Conservation (phyloP, 2,329 filamentous ascomycete species). For the Colletotrichum scovillei region DNA sequence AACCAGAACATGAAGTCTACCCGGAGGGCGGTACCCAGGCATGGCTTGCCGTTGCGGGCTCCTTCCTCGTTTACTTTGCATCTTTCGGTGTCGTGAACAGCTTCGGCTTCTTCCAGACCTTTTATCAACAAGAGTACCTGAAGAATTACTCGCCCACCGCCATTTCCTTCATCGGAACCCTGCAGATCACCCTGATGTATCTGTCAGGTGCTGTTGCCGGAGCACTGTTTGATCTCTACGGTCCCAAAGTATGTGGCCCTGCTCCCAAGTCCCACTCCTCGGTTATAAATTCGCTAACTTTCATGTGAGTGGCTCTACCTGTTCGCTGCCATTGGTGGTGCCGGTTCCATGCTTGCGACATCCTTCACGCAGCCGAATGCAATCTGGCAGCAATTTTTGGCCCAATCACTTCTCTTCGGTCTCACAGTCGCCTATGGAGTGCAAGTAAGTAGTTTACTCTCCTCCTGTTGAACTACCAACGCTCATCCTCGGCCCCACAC, state of each 20-base stretch:
- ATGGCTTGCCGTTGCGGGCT: conserved; percentile 21
- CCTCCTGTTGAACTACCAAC: not conserved
- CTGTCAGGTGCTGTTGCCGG: conserved; percentile 52
- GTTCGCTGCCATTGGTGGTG: conserved; percentile 17
- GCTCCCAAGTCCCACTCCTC: too few relatives aligned
- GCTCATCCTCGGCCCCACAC: not conserved
- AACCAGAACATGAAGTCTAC: not conserved
- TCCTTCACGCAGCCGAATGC: conserved; percentile 25
- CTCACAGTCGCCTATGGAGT: conserved; percentile 28
- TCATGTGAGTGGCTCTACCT: conserved; percentile 23
- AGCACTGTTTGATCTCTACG: conserved; percentile 50
- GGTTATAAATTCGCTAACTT: not conserved
- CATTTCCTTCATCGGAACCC: conserved; percentile 68
- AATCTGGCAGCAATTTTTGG: conserved; percentile 52
- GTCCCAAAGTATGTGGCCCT: conserved; percentile 9
- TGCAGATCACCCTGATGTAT: conserved; percentile 54
- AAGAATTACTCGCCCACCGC: conserved; percentile 60
- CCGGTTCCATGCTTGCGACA: conserved; percentile 25
- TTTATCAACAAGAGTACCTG: conserved; percentile 63
- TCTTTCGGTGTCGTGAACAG: conserved; percentile 37
- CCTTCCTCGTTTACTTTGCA: not conserved
- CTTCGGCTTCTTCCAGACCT: conserved; percentile 67
- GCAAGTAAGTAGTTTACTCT: conserved; percentile 10
- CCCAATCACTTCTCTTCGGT: conserved; percentile 45
- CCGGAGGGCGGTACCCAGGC: conserved; percentile 22